Conservation (phyloP, 1,139 yeast genomes). For the Saccharomyces hybrid region DNA sequence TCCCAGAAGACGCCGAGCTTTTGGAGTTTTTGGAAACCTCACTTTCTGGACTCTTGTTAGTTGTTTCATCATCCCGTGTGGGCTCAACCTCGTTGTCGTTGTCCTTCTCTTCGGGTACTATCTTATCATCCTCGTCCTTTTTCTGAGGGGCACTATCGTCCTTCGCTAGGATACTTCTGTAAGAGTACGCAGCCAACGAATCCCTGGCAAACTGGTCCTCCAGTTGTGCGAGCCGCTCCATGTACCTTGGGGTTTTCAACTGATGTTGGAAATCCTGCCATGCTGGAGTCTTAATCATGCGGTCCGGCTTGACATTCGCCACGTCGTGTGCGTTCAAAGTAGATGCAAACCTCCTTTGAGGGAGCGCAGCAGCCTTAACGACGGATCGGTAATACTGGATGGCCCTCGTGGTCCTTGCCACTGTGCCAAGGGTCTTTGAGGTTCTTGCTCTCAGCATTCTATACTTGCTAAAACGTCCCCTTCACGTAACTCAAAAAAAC, state of each 20-base stretch:
- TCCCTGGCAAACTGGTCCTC: neutral
- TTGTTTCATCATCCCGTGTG: neutral
- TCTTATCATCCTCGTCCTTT: slow-evolving; percentile 4
- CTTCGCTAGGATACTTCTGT: slow-evolving; percentile 1
- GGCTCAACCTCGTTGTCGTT: slow-evolving; percentile 5
- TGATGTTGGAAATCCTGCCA: slow-evolving; percentile 1
- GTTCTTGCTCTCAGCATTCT: neutral
- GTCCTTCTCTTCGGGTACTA: neutral
- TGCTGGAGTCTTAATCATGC: neutral
- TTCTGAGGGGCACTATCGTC: slow-evolving; percentile 8
- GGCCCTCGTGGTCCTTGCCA: neutral
- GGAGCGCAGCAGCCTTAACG: neutral
- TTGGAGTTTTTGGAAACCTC: neutral
- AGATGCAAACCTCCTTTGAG: neutral
- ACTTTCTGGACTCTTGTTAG: neutral
- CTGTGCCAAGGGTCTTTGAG: neutral
- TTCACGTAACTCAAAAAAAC: neutral
- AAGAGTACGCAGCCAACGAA: neutral
- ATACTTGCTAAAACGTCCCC: neutral
- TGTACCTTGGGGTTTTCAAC: neutral
- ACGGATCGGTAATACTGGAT: neutral
- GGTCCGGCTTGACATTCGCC: neutral
- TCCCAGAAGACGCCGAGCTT: slow-evolving; percentile 7
- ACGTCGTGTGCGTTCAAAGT: neutral
- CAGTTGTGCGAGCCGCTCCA: neutral